A percentile compares a stretch with the other conserved stretches of the same genome.
These are phyloP conservation scores for Wickerhamiella kurtzmanii DNA, from an alignment of 805 yeast genomes.

Conservation along the genomic window DNA sequence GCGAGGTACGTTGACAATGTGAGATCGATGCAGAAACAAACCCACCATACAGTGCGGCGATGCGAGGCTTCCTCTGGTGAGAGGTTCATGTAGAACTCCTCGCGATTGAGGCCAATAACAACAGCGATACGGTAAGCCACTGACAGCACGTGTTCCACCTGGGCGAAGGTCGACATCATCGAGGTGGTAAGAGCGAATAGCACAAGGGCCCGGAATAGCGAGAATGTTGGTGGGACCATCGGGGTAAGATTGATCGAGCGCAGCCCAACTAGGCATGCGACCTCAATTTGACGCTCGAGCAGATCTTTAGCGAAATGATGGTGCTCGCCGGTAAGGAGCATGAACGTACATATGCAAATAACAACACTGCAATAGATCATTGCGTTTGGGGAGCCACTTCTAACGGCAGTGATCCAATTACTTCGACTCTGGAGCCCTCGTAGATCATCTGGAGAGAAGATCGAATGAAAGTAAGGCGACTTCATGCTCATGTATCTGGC, in stretches of 20 bases:
- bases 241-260: background rate
- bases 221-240: background rate
- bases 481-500: background rate
- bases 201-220: background rate
- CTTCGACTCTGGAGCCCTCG: background rate
- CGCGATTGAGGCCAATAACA: constrained; percentile 1
- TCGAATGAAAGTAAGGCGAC: background rate
- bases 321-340: background rate
- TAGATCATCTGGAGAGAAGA: background rate
- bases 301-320: background rate
- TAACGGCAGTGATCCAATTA: background rate
- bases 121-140: background rate
- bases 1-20: background rate
- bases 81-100: background rate
- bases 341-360: background rate
- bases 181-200: background rate
- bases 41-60: background rate
- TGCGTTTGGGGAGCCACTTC: background rate
- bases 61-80: background rate
- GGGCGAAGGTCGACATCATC: background rate
- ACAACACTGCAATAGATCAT: background rate
- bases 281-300: background rate
- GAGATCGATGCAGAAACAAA: background rate
- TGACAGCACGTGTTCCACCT: background rate
- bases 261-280: background rate